Evolutionary conservation across 305 asterid genomes (phyloP).

Genomic region (Petunia hybrid): DNA sequence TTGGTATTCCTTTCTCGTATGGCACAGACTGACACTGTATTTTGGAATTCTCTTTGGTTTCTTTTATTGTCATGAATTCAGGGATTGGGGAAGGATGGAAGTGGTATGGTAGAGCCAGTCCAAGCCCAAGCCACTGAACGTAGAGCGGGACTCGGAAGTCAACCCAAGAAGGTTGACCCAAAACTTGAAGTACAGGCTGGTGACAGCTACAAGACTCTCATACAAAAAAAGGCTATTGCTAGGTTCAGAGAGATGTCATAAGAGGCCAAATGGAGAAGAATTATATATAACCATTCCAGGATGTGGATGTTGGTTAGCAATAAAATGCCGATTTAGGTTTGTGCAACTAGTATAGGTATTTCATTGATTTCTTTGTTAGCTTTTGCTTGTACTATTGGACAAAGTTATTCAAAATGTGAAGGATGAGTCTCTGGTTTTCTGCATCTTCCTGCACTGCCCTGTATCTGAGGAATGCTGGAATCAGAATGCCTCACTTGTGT

Average conservation of each 20-base stretch:
- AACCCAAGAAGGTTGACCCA: conserved; percentile 85
- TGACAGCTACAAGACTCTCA: conserved; percentile 94
- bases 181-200: conserved; percentile 94
- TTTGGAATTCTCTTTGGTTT: conserved; percentile 53
- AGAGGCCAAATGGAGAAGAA: conserved; percentile 2
- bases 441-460: not conserved
- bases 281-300: not conserved
- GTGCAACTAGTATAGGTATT: not conserved
- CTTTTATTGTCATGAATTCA: conserved; percentile 46
- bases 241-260: conserved; percentile 94
- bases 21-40: conserved; percentile 49
- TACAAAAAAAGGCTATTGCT: conserved; percentile 98
- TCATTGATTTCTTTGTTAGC: conserved; percentile 5
- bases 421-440: not conserved
- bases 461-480: not conserved
- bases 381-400: not conserved
- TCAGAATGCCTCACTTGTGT: not conserved
- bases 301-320: not conserved
- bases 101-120: conserved; percentile 97
- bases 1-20: conserved; percentile 34
- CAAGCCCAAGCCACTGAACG: conserved; percentile 75
- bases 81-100: conserved; percentile 98
- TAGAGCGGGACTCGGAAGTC: conserved; percentile 93
- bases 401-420: not conserved
- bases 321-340: not conserved